These are phyloP conservation scores for Bimuria novae-zelandiae DNA, from an alignment of 2,329 filamentous ascomycete species.

Conservation along the genomic window DNA sequence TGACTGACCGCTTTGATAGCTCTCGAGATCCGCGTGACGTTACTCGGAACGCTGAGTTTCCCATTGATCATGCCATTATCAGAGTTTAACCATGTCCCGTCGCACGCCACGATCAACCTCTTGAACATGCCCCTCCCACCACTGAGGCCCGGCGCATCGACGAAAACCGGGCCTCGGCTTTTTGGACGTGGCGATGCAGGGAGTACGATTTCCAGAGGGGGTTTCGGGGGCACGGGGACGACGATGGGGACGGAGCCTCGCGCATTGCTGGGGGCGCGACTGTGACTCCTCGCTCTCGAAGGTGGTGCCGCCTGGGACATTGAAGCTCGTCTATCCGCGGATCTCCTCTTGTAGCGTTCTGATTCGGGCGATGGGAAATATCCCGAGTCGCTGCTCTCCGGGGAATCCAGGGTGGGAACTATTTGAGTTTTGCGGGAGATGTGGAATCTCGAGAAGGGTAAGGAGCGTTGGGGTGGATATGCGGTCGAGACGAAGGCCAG, in stretches of 20 bases:
- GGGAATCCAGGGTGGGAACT: conserved; percentile 12
- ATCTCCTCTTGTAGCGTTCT: conserved; percentile 17
- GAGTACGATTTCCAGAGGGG: conserved; percentile 36
- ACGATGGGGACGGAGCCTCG: conserved; percentile 27
- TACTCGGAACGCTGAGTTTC: conserved; percentile 52
- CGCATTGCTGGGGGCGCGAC: conserved; percentile 35
- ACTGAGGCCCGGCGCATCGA: conserved; percentile 40
- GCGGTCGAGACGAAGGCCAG: background rate
- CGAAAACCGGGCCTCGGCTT: conserved; percentile 28
- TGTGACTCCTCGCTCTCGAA: conserved; percentile 35
- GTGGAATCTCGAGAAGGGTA: background rate
- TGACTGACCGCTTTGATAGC: conserved; percentile 54
- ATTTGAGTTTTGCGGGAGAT: background rate
- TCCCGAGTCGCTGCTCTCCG: conserved; percentile 26
- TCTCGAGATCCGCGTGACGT: conserved; percentile 55
- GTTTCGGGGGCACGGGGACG: conserved; percentile 29
- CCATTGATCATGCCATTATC: conserved; percentile 53
- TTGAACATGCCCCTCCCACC: conserved; percentile 47
- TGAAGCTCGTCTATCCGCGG: conserved; percentile 7
- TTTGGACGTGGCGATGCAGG: conserved; percentile 22
- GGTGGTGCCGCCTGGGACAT: conserved; percentile 31
- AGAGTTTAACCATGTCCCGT: conserved; percentile 56
- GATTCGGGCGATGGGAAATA: conserved; percentile 19
- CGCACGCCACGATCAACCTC: conserved; percentile 47
- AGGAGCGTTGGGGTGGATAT: conserved; percentile 2